These are phyloP conservation scores for Panaeolus cyanescens DNA, from an alignment of 768 basidiomycete genomes.

Conservation along the genomic window DNA sequence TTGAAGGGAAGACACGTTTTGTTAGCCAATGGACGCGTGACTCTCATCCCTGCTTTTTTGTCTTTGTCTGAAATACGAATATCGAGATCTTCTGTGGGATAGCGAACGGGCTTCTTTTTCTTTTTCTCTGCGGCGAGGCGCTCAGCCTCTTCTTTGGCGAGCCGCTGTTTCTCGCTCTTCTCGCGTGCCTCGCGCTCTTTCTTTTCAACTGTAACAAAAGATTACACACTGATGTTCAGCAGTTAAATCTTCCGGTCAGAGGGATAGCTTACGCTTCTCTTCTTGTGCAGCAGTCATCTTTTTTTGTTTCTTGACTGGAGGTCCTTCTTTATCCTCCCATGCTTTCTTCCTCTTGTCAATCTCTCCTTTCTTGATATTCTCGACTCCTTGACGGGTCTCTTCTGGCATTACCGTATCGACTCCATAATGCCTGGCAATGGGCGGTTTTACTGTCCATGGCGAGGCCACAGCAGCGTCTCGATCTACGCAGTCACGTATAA, in stretches of 20 bases:
- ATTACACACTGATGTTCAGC: constrained; percentile 18
- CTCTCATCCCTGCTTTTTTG: constrained; percentile 73
- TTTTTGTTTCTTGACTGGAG: constrained; percentile 80
- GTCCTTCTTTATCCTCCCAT: constrained; percentile 87
- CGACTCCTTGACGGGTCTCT: constrained; percentile 77
- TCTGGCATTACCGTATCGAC: constrained; percentile 87
- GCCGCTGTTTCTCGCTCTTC: constrained; percentile 64
- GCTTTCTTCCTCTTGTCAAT: constrained; percentile 92
- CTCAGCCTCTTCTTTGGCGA: constrained; percentile 71
- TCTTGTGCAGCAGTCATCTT: constrained; percentile 74
- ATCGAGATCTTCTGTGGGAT: constrained; percentile 92
- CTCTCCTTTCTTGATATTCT: constrained; percentile 81
- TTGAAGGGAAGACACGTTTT: constrained; percentile 69
- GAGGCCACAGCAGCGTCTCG: constrained; percentile 91
- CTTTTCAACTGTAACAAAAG: constrained; percentile 51
- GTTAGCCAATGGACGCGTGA: constrained; percentile 68
- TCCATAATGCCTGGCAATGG: constrained; percentile 82
- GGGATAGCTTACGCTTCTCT: constrained; percentile 58
- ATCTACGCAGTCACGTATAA: constrained; percentile 94
- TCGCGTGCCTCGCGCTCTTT: constrained; percentile 71
- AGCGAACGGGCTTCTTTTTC: constrained; percentile 88
- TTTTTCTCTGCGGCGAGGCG: constrained; percentile 76
- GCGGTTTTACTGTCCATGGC: constrained; percentile 92
- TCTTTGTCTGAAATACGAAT: constrained; percentile 80
- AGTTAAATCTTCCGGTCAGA: constrained; percentile 16